Conservation (phyloP, 106 monocot genomes). For the Dioscorea dumetorum region DNA sequence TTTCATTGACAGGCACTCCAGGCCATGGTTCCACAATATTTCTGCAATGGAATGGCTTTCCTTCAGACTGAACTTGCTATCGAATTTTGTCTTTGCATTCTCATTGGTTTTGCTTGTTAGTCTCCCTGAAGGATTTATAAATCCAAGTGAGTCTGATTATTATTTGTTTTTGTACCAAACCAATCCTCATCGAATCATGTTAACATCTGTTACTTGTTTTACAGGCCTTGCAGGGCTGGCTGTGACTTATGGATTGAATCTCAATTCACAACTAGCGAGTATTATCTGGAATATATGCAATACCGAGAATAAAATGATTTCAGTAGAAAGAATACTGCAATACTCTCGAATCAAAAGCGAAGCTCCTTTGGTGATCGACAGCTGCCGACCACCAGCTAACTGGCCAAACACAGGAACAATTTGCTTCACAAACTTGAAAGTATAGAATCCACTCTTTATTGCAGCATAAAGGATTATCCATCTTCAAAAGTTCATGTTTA, state of each 20-base stretch:
- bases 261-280: conserved; percentile 60
- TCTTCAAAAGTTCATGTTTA: background rate
- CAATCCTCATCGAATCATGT: background rate
- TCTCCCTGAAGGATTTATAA: conserved; percentile 85
- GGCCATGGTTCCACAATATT: conserved; percentile 86
- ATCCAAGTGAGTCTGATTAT: conserved; percentile 62
- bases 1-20: conserved; percentile 69
- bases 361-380: conserved; percentile 65
- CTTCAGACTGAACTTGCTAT: conserved; percentile 68
- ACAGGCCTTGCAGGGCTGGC: conserved; percentile 77
- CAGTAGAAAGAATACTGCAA: conserved; percentile 88
- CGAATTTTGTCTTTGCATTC: conserved; percentile 84
- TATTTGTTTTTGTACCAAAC: background rate
- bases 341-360: conserved; percentile 70
- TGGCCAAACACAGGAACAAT: conserved; percentile 80
- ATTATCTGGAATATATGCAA: conserved; percentile 87
- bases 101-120: conserved; percentile 77
- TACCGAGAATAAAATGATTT: conserved; percentile 90
- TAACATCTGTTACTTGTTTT: background rate
- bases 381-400: conserved; percentile 32
- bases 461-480: too few relatives aligned
- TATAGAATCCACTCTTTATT: conserved; percentile 10
- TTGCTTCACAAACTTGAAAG: conserved; percentile 60
- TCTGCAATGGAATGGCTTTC: conserved; percentile 92
- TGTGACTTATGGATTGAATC: conserved; percentile 76